Percentiles rank a stretch among this genome's conserved stretches.
phyloP scores from a whole-genome alignment of 1,284 basidiomycete species.

The Ganoderma lucidum region DNA sequence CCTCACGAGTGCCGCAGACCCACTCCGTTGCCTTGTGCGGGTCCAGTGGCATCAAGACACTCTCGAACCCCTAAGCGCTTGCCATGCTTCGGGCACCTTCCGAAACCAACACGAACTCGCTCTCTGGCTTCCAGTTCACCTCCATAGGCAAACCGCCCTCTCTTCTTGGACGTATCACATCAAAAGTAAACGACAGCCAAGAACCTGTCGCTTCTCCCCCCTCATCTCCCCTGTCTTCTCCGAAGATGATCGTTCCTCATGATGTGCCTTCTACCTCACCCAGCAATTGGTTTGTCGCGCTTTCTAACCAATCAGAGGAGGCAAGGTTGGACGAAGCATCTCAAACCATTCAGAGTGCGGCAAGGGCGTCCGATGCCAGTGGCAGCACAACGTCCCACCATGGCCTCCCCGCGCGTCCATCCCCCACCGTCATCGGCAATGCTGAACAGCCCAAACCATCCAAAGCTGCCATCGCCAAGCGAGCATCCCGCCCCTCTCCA shows the following conservation, averaged over 20 bases:
- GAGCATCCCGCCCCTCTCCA: background rate
- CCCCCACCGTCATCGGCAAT: background rate
- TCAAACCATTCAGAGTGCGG: background rate
- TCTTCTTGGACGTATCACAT: constrained; percentile 30
- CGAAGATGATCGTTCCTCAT: constrained; percentile 7
- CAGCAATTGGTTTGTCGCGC: constrained; percentile 6
- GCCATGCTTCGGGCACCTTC: constrained; percentile 15
- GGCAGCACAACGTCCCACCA: background rate
- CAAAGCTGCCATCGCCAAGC: background rate
- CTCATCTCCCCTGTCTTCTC: constrained; percentile 24
- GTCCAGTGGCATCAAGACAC: background rate
- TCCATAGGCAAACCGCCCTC: constrained; percentile 35
- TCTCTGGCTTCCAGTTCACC: constrained; percentile 34
- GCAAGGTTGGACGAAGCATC: background rate
- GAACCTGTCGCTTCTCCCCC: constrained; percentile 24
- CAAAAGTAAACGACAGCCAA: constrained; percentile 10
- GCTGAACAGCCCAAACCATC: background rate
- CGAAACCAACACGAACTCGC: constrained; percentile 15
- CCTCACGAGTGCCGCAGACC: background rate
- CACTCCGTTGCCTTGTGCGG: background rate
- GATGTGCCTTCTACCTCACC: background rate
- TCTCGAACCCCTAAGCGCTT: background rate
- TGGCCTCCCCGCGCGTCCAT: background rate
- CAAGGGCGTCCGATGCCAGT: background rate
- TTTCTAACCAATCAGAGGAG: constrained; percentile 7